Evolutionary conservation across 2,329 filamentous ascomycete genomes (phyloP).

Genomic region (Pseudonectria buxi): DNA sequence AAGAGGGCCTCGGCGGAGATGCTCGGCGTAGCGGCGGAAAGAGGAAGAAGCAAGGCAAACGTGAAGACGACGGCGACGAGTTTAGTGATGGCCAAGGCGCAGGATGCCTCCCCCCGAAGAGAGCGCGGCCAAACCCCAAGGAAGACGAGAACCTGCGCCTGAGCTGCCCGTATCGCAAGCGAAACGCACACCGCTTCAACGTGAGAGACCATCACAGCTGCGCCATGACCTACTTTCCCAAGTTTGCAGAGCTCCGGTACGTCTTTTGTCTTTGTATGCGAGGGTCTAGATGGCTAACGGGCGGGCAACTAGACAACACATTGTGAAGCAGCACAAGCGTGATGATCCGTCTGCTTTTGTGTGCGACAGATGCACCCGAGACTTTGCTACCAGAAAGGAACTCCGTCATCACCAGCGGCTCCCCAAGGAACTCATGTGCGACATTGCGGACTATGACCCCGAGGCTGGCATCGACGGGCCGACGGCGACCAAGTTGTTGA

Average conservation of each 20-base stretch:
- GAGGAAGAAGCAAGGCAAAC: conserved; percentile 27
- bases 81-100: conserved; percentile 29
- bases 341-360: conserved; percentile 34
- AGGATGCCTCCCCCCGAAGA: conserved; percentile 23
- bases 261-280: not conserved
- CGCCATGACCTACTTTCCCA: conserved; percentile 36
- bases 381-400: conserved; percentile 32
- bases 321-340: conserved; percentile 37
- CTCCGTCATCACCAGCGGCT: conserved; percentile 33
- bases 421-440: conserved; percentile 36
- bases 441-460: conserved; percentile 33
- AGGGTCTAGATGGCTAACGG: conserved; percentile 5
- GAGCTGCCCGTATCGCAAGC: conserved; percentile 38
- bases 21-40: conserved; percentile 23
- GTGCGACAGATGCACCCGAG: conserved; percentile 34
- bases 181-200: conserved; percentile 39
- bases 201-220: conserved; percentile 39
- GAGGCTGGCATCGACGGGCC: conserved; percentile 35
- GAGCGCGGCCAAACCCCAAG: conserved; percentile 23
- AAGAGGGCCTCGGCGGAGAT: conserved; percentile 16
- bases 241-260: conserved; percentile 35
- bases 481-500: conserved; percentile 33
- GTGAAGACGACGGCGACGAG: conserved; percentile 29
- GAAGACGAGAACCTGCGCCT: conserved; percentile 34
- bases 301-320: conserved; percentile 27